Evolutionary conservation across 106 monocot species (phyloP), one percentile per base, ranked within the genome.

Genomic region (Platanthera guangdongensis): DNA sequence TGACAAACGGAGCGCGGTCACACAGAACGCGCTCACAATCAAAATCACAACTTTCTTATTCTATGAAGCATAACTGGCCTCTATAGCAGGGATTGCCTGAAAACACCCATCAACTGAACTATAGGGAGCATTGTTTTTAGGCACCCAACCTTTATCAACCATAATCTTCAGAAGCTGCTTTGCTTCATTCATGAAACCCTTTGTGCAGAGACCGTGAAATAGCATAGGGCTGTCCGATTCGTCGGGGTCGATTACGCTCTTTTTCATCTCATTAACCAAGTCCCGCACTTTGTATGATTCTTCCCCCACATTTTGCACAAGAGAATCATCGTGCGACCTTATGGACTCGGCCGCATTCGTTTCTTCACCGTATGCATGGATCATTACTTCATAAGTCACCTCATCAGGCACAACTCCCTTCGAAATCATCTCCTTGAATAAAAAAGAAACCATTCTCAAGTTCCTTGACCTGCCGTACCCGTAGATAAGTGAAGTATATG

Each of bases 401-500:
- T 88, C 79, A 79, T 90, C 90, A 74, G 93, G 90, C 21, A 76
- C 7, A 75, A 88, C 70, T 16, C 80, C 79, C 48, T 88, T 84
- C 18, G 80, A 59, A 18, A 85, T 25, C 90, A 94, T 88, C 45
- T 88, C 93, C 68, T 85, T 77, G 78, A 85, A 94, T 49, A 94
- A 76, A 48, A 77, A 53, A 76, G 80, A 79, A 72, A 84, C 91
- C 51, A 83, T 78, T 19, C 4, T 68, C 51, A 71, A 70, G 75
- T 86, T 82, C 50, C 88, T 84, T 48, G 50, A 18, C 50, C 67
- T 79, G 57, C 78, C 80, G 75, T 88, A 82, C 1, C 81, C 92
- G 81, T 80, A 78, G 47, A 88, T 86, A 68, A 86, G 84, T 52
- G 88, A 84, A 57, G 92, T 92, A 74, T 88, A 92, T 9, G 88